Base-by-base conservation (phyloP, 2,329 filamentous ascomycete species). In the Aspergillus uvarum region DNA sequence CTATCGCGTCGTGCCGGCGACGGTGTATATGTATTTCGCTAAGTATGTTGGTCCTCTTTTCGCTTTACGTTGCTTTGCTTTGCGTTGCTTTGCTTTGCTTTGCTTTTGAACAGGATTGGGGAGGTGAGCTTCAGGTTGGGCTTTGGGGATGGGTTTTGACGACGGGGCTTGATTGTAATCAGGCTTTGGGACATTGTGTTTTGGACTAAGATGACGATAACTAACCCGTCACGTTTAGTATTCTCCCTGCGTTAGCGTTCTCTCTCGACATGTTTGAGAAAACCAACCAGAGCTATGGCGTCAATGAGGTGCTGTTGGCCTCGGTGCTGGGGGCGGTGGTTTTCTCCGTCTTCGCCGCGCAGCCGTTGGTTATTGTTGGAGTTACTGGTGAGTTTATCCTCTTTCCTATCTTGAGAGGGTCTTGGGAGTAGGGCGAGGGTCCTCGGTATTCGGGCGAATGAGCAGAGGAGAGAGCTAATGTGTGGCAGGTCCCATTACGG, bases 11-110 rank as follows among this genome's bases (percentile, higher is more conserved):
- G 84, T 96, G 44, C 92, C 92, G 1, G 91, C 91, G 16, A 96
- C 92, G 10, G 80, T 96, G 31, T 96, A 96, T 77, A 96, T 96
- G 90, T 96, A 95, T 79, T 96, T 96, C 83, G 91, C 92, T 64
- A 96, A 96, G 91, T 94, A 82, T 71, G 82, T 70, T 56, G 51
- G 26, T 55, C 21, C 32, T 19, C 32, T 59, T 49, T 35, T 22
- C 22, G 22, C 22, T 22, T 22, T 22, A 3, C 22, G 3, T 22
- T 22, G 22, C 22, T 22, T 22, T 22, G 22, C 22, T 22, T 22
- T 22, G 22, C 22, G 3, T 22, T 22, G 22, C 22, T 22, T 22
- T 22, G 21, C 21, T 22, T 22, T 22, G 21, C 21, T 22, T 22
- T 22, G 21, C 21, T 22, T 22, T 22, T 22, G 22, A 22, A 22